Base-by-base conservation (phyloP, 805 yeast species). In the Yamadazyma scolyti region DNA sequence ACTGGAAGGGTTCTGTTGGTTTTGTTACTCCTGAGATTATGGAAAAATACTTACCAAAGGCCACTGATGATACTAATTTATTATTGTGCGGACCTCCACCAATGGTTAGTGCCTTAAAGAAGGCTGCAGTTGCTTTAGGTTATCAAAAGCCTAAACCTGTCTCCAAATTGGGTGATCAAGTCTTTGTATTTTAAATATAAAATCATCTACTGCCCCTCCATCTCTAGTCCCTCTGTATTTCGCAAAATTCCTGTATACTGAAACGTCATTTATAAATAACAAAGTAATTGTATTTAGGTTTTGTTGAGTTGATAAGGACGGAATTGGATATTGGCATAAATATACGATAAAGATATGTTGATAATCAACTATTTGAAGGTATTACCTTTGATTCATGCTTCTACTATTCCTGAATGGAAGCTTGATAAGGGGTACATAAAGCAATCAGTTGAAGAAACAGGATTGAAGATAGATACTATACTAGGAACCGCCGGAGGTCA, bases 11-110 rank as follows among this genome's bases (percentile, higher is more conserved):
- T 32, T 77, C 79, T 33, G 67, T 68, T 28, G 97, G 97, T 17
- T 88, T 78, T 48, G 78, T 88, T 34, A 83, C 94, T 24, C 73
- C 77, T 29, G 95, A 84, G 27, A 65, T 85, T 44, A 65, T 89
- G 59, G 70, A 72, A 46, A 63, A 68, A 31, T 66, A 73, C 49
- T 68, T 83, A 47, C 89, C 94, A 26, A 65, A 68, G 33, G 66
- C 86, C 17, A 50, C 77, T 23, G 67, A 61, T 23, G 79, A 77
- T 44, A 65, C 75, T 38, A 83, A 82, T 67, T 68, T 90, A 46
- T 75, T 90, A 52, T 61, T 89, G 34, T 89, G 97, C 64, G 97
- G 96, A 26, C 97, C 97, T 28, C 94, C 95, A 39, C 88, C 90
- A 40, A 84, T 89, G 96, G 78, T 82, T 27, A 73, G 84, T 38